phyloP scores from a whole-genome alignment of 2,329 filamentous ascomycete species.

The Colletotrichum sp. region DNA sequence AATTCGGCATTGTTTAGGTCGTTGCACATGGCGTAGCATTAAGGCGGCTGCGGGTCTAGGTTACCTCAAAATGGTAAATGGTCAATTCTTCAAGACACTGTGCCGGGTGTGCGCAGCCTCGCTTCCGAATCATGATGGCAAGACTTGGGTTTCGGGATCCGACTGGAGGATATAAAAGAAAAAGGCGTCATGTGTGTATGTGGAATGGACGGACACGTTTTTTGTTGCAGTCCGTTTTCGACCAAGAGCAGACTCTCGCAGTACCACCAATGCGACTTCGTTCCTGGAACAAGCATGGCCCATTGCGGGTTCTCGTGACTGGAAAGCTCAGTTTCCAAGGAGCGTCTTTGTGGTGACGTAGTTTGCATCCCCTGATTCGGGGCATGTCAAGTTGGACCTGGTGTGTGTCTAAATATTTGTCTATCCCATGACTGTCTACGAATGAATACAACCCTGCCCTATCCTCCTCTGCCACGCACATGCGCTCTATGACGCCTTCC shows the following conservation, averaged over 20 bases:
- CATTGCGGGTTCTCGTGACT: not conserved
- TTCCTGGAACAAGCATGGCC: not conserved
- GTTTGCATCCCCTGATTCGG: not conserved
- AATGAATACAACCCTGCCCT: not conserved
- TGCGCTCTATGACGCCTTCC: too few species aligned
- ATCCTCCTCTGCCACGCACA: not conserved
- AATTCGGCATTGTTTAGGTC: constrained; percentile 43
- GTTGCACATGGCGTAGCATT: constrained; percentile 50
- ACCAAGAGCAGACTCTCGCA: not conserved
- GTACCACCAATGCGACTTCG: not conserved
- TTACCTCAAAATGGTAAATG: constrained; percentile 35
- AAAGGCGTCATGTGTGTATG: constrained; percentile 16
- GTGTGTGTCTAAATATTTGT: not conserved
- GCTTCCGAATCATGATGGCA: constrained; percentile 18
- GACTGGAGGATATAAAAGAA: not conserved
- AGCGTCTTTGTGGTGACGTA: not conserved
- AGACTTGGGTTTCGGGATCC: constrained; percentile 15
- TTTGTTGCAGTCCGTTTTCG: not conserved
- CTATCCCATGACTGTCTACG: not conserved
- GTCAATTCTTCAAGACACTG: constrained; percentile 20
- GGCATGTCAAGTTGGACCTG: not conserved
- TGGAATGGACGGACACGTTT: constrained; percentile 14
- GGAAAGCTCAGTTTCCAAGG: not conserved
- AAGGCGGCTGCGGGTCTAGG: constrained; percentile 45
- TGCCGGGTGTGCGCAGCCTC: constrained; percentile 14